These are phyloP conservation scores for Artemisia tridentata DNA, from an alignment of 129 eudicot species.

Conservation along the genomic window DNA sequence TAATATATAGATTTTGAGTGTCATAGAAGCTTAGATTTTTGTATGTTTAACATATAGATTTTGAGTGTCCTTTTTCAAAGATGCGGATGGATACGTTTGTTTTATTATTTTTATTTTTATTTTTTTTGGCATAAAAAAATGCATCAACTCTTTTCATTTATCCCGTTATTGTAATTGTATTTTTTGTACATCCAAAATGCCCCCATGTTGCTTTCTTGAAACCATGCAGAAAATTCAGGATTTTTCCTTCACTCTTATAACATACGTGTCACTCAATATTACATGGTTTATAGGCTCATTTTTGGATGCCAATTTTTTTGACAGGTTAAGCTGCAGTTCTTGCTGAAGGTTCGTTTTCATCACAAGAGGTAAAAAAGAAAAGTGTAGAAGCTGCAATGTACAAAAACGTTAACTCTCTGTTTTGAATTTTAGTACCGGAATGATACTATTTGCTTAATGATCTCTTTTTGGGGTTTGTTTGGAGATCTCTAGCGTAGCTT, in stretches of 20 bases:
- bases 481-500: conserved; percentile 36
- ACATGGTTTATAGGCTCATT: neutral
- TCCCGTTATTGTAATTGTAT: too few species aligned
- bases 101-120: too few species aligned
- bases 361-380: conserved; percentile 56
- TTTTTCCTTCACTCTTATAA: neutral
- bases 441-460: conserved; percentile 22
- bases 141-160: neutral
- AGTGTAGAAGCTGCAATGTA: conserved; percentile 15
- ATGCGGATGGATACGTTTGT: too few species aligned
- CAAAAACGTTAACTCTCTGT: conserved; percentile 12
- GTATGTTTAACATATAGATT: too few species aligned
- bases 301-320: neutral
- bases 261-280: too few species aligned
- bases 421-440: neutral
- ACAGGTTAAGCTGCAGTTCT: conserved; percentile 96
- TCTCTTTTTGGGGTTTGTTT: conserved; percentile 56
- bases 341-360: conserved; percentile 89
- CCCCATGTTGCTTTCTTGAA: neutral
- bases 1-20: too few species aligned
- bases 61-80: too few species aligned
- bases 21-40: too few species aligned
- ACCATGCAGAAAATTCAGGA: neutral
- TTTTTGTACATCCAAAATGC: neutral
- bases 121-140: too few species aligned